These are phyloP conservation scores for Lentinus brumalis DNA, from an alignment of 768 basidiomycete genomes.

Conservation along the genomic window DNA sequence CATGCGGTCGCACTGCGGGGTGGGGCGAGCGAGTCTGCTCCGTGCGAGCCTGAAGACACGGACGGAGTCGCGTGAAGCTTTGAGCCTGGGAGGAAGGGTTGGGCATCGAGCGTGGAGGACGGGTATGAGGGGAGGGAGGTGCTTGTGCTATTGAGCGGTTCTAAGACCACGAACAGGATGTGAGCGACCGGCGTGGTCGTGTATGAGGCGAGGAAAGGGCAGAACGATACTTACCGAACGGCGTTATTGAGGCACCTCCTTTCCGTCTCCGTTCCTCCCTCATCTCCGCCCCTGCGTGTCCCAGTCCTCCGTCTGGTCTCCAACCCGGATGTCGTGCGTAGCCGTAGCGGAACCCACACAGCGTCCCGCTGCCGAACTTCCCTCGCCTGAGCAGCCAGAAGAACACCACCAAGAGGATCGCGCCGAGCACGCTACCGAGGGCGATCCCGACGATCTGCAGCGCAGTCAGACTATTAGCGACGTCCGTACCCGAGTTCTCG, in stretches of 20 bases:
- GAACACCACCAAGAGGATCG: background rate
- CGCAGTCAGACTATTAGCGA: too few relatives aligned
- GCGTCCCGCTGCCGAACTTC: background rate
- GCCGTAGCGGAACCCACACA: background rate
- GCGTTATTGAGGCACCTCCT: too few relatives aligned
- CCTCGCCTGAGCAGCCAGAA: background rate
- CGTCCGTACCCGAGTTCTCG: too few relatives aligned
- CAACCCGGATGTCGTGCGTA: background rate
- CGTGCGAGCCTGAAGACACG: too few relatives aligned
- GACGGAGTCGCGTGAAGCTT: background rate
- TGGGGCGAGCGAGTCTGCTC: background rate
- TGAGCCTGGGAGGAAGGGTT: background rate
- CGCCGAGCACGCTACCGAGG: background rate
- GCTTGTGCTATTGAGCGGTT: too few relatives aligned
- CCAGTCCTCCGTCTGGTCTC: too few relatives aligned
- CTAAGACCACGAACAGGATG: too few relatives aligned
- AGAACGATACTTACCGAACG: too few relatives aligned
- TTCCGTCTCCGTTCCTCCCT: background rate
- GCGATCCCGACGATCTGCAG: background rate
- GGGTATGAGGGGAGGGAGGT: background rate
- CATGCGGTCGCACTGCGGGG: background rate
- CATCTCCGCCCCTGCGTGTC: background rate
- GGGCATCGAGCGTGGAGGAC: background rate
- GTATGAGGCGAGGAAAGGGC: background rate
- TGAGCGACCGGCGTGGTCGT: background rate